phyloP scores from a whole-genome alignment of 2,329 filamentous ascomycete genomes.

The Hypoxylon sp. region DNA sequence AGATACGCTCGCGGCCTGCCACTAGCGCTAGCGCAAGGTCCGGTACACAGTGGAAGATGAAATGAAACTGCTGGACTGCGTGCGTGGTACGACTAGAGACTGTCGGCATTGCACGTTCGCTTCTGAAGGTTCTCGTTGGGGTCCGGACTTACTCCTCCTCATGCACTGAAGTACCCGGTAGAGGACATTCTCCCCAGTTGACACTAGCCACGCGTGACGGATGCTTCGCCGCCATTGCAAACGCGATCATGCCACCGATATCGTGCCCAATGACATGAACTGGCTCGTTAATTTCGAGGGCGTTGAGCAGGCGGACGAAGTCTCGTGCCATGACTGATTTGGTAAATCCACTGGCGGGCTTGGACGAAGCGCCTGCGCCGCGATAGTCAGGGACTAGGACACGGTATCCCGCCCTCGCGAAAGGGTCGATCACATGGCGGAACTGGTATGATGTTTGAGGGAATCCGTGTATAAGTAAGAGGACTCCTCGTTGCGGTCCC shows the following conservation, averaged over 20 bases:
- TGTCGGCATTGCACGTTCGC: not conserved
- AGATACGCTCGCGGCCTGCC: constrained; percentile 55
- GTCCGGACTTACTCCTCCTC: constrained; percentile 29
- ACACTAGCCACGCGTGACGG: constrained; percentile 53
- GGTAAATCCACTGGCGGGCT: constrained; percentile 54
- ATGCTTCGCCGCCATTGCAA: constrained; percentile 55
- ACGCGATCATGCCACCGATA: constrained; percentile 62
- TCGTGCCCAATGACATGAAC: constrained; percentile 61
- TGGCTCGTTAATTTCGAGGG: constrained; percentile 53
- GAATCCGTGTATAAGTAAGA: constrained; percentile 62
- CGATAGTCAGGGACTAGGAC: constrained; percentile 58
- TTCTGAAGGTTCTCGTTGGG: not conserved
- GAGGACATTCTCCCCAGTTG: constrained; percentile 58
- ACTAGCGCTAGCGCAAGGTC: constrained; percentile 57
- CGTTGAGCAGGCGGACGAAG: constrained; percentile 50
- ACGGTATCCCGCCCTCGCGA: constrained; percentile 55
- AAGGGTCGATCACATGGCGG: constrained; percentile 54
- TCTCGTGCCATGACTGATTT: constrained; percentile 58
- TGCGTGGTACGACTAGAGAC: constrained; percentile 36
- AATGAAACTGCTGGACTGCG: constrained; percentile 50
- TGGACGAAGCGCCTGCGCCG: constrained; percentile 55
- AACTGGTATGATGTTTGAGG: constrained; percentile 62
- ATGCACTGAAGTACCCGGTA: constrained; percentile 54
- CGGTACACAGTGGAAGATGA: constrained; percentile 56
- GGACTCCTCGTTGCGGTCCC: constrained; percentile 49